phyloP scores from a whole-genome alignment of 257 asterid genomes.

The Coffea eugenioides region DNA sequence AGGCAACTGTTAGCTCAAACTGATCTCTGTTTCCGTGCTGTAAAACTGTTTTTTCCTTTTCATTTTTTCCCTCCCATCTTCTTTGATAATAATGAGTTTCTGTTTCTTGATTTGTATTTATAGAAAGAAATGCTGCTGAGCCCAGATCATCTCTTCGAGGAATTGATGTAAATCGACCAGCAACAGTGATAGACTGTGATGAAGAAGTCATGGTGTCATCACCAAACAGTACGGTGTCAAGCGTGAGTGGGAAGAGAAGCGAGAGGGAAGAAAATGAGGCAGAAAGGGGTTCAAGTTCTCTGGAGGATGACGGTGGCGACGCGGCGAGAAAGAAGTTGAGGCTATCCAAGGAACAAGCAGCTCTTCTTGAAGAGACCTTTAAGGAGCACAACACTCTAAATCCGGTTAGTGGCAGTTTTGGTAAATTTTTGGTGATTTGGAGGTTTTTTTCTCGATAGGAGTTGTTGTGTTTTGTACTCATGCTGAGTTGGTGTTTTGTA shows the following conservation, averaged over 20 bases:
- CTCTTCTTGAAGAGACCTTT: slow-evolving; percentile 84
- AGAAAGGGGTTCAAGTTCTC: slow-evolving; percentile 67
- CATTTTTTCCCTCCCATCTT: no score
- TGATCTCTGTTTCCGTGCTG: background rate
- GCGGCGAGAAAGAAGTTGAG: slow-evolving; percentile 92
- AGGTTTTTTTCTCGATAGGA: slow-evolving; percentile 23
- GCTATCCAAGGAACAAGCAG: slow-evolving; percentile 89
- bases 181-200: slow-evolving; percentile 39
- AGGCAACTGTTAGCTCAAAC: background rate
- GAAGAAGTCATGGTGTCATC: slow-evolving; percentile 72
- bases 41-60: background rate
- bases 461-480: background rate
- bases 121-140: slow-evolving; percentile 55
- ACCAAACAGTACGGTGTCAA: slow-evolving; percentile 91
- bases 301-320: slow-evolving; percentile 80
- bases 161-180: slow-evolving; percentile 72
- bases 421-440: background rate
- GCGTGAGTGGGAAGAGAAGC: slow-evolving; percentile 87
- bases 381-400: slow-evolving; percentile 85
- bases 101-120: background rate
- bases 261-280: slow-evolving; percentile 79
- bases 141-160: slow-evolving; percentile 41
- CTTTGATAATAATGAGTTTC: background rate
- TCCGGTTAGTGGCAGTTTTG: slow-evolving; percentile 62
- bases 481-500: slow-evolving; percentile 10